Percentiles rank a stretch among this genome's conserved stretches.
phyloP scores from a whole-genome alignment of 768 basidiomycete species.

The Rubroboletus satanas region DNA sequence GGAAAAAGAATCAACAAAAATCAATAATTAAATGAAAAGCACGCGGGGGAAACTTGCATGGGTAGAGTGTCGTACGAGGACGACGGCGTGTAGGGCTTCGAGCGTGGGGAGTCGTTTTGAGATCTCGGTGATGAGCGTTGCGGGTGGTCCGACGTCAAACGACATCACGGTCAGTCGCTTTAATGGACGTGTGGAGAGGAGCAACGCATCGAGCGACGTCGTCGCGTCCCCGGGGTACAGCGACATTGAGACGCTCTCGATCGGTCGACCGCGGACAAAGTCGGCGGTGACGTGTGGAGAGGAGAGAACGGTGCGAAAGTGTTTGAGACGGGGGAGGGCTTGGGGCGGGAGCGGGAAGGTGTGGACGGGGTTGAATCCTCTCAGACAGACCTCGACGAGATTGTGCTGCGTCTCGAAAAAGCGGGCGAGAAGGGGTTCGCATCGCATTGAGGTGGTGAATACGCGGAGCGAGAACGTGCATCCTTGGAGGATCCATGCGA shows the following conservation, averaged over 20 bases:
- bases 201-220: conserved; percentile 44
- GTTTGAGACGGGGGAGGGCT: conserved; percentile 45
- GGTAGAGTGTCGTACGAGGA: conserved; percentile 47
- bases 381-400: conserved; percentile 51
- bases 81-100: conserved; percentile 60
- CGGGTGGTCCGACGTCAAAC: conserved; percentile 47
- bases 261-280: conserved; percentile 45
- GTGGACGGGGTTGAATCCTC: conserved; percentile 44
- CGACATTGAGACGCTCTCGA: conserved; percentile 52
- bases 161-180: conserved; percentile 55
- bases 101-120: conserved; percentile 44
- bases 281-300: conserved; percentile 43
- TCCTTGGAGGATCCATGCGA: conserved; percentile 48
- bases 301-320: conserved; percentile 54
- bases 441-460: conserved; percentile 57
- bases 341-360: conserved; percentile 32
- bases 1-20: neutral
- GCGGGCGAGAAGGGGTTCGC: conserved; percentile 41
- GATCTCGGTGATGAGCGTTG: conserved; percentile 45
- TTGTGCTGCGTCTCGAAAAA: conserved; percentile 50
- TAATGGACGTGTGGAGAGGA: conserved; percentile 37
- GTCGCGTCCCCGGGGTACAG: conserved; percentile 40
- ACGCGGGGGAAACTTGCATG: conserved; percentile 36
- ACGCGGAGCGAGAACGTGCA: conserved; percentile 43
- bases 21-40: neutral